These are phyloP conservation scores for Coprinopsis sp. DNA, from an alignment of 768 basidiomycete species.

Conservation along the genomic window DNA sequence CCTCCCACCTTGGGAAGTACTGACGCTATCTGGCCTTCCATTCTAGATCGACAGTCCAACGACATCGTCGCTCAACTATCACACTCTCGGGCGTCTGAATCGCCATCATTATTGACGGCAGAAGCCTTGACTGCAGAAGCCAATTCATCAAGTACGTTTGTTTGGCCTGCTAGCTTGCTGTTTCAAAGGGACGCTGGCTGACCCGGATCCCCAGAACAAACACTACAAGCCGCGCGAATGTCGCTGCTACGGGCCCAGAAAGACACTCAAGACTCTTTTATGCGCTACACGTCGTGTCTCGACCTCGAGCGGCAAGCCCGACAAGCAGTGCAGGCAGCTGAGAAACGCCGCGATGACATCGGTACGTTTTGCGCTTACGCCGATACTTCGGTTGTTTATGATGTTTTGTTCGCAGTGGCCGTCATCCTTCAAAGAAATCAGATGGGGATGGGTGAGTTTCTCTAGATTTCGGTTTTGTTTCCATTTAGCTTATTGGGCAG, in stretches of 20 bases:
- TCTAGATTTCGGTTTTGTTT: conserved; percentile 3
- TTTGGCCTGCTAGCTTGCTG: conserved; percentile 16
- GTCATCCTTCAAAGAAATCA: conserved; percentile 44
- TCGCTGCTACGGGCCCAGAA: conserved; percentile 61
- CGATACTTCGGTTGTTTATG: conserved; percentile 14
- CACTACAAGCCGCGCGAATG: conserved; percentile 56
- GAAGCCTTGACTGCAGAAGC: conserved; percentile 58
- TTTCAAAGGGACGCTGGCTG: conserved; percentile 7
- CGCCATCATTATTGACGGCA: conserved; percentile 45
- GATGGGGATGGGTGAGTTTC: conserved; percentile 16
- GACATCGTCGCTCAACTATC: conserved; percentile 31
- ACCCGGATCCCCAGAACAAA: conserved; percentile 40
- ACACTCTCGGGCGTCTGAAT: conserved; percentile 43
- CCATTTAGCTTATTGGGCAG: not conserved
- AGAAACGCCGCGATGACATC: conserved; percentile 67
- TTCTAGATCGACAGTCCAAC: conserved; percentile 32
- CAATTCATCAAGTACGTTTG: conserved; percentile 50
- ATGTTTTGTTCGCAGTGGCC: conserved; percentile 31
- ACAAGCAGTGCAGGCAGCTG: conserved; percentile 57
- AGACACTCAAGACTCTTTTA: conserved; percentile 68
- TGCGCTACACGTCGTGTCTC: conserved; percentile 63
- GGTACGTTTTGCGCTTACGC: conserved; percentile 27
- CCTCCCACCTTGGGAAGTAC: conserved; percentile 3
- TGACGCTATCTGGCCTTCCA: not conserved
- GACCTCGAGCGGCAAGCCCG: conserved; percentile 65